Base-by-base conservation (phyloP, 2,329 filamentous ascomycete genomes). In the Shiraia bambusicola region DNA sequence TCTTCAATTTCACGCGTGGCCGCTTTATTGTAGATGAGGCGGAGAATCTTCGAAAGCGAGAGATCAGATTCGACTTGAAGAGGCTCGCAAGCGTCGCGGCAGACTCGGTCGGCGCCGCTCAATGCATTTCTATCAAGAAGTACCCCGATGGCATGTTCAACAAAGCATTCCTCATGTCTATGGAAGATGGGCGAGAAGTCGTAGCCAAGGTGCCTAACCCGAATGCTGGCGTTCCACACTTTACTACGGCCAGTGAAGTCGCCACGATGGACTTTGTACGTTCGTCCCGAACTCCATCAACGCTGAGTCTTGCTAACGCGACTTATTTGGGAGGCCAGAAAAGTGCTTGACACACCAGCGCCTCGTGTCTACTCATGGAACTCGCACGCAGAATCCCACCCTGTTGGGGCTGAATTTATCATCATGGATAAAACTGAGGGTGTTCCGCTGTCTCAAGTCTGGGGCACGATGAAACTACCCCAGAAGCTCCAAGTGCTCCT, bases 201-300 rank as follows among this genome's bases (percentile, higher is more conserved):
- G 50, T 69, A 10, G 66, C 57, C 3, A 67, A 66, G 39, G 37
- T 69, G 1, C 65, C 61, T 2, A 63, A 63, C 46, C 63, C 63
- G 6, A 65, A 61, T 45, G 56, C 61, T 33, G 65, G 66, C 2
- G 28, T 44, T 12, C 33, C 52, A 3, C 56, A 61, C 32, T 58
- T 52, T 30, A 64, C 56, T 15, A 67, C 59, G 19, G 61, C 59
- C 2, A 65, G 60, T 38, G 56, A 65, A 40, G 58, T 65, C 8
- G 65, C 65, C 4, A 67, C 62, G 2, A 65, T 66, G 61, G 28
- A 45, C 16, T 42, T 44, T 28, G 39, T 46, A 40, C 10, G 40
- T 39, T 34, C 16, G 24, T 10, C 15, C 14, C 19, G 17, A 40
- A 36, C 14, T 14, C 13, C 10, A 16, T n/a, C n/a, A 39, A 16